These are phyloP conservation scores for Melanomma pulvis-pyrius DNA, from an alignment of 495 filamentous ascomycete species.

Conservation along the genomic window DNA sequence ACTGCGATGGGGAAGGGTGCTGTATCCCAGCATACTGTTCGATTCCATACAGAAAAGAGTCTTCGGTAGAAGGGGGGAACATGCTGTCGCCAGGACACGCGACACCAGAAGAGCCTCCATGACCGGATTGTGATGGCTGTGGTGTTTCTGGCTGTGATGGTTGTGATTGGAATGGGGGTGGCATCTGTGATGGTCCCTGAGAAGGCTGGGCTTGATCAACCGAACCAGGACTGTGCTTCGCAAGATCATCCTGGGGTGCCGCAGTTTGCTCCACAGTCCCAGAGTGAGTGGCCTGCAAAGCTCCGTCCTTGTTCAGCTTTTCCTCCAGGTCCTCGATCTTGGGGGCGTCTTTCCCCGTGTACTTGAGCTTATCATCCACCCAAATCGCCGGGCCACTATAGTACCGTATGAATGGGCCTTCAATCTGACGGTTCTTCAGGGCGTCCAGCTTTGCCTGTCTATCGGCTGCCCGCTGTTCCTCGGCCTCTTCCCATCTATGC, in stretches of 20 bases:
- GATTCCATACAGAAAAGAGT: conserved; percentile 43
- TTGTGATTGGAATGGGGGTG: conserved; percentile 1
- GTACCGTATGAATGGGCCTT: conserved; percentile 87
- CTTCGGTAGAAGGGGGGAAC: conserved; percentile 26
- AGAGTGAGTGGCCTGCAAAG: background rate
- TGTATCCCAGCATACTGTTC: conserved; percentile 38
- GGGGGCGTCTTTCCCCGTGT: conserved; percentile 56
- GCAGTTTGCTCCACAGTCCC: background rate
- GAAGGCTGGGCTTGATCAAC: background rate
- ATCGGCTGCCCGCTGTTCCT: conserved; percentile 83
- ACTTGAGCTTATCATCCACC: conserved; percentile 72
- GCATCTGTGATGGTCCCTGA: conserved; percentile 6
- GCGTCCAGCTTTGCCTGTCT: conserved; percentile 78
- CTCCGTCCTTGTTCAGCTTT: conserved; percentile 46
- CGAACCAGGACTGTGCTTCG: background rate
- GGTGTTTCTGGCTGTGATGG: background rate
- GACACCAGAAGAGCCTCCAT: conserved; percentile 4
- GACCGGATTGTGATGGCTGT: conserved; percentile 3
- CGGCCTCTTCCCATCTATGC: conserved; percentile 90
- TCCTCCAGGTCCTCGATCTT: conserved; percentile 67
- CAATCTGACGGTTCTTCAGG: conserved; percentile 78
- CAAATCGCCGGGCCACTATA: conserved; percentile 88
- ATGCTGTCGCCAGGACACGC: conserved; percentile 23
- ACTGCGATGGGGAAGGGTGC: conserved; percentile 4
- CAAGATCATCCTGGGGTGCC: background rate